Evolutionary conservation across 129 eudicot species (phyloP), one percentile per base, ranked within the genome.

Genomic region (Saussurea involucrata): DNA sequence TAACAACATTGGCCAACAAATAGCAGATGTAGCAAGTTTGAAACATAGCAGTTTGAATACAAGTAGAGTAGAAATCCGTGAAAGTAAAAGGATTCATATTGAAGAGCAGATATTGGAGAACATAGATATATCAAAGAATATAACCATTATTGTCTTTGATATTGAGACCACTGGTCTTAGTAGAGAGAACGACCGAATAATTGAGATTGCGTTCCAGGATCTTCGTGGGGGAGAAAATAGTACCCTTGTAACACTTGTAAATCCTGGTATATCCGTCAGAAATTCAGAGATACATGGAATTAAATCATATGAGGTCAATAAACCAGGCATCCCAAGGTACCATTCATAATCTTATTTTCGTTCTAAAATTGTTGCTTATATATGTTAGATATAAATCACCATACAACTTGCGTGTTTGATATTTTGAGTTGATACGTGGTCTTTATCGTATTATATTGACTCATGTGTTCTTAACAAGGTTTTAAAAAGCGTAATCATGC

Each of bases 151-250:
- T 68, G 84, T 85, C 15, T 89, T 95, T 44, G 98, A 95, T 80
- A 82, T 88, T 28, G 98, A 95, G 78, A 95, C 98, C 29, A 91
- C 98, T 31, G 98, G 97, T 7, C 81, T 91, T 29, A 65, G 80
- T 75, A 88, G 92, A 74, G 83, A 60, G 66, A 69, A 34, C 5
- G 92, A 88, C 44, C 83, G 97, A 61, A 86, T 95, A 17, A 89
- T 95, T 80, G 98, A 95, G 92, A 86, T 95, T 72, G 98, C 98
- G 66, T 68, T 88, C 22, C 90, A 76, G 77, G 97, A 91, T 86
- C 96, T 95, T 78, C 69, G 73, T 24, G 98, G 98, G 49, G 98
- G 98, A 66, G 86, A 73, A 78, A 86, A 91, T 77, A 95, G 98
- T 85, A 91, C 93, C 49, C 88, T 95, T 57, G 89, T 89, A 80